phyloP scores from a whole-genome alignment of 1,284 basidiomycete genomes.

The Cutaneotrichosporon mucoides region DNA sequence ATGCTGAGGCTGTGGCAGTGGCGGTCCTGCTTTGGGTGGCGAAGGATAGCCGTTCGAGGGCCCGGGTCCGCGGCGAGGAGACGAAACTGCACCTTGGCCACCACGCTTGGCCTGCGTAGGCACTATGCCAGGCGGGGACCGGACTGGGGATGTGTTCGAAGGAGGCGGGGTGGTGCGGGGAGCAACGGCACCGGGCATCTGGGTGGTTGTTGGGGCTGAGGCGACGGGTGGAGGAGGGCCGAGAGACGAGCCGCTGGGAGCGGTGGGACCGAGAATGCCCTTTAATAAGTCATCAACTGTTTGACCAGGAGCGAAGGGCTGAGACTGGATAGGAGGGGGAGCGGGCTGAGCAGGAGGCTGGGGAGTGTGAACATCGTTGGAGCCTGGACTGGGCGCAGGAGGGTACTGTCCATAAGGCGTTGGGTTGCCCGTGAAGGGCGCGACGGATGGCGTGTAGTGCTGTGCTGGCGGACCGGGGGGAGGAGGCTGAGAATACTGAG shows the following conservation, averaged over 20 bases:
- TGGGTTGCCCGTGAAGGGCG: neutral
- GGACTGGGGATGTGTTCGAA: neutral
- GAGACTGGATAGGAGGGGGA: neutral
- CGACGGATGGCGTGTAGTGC: neutral
- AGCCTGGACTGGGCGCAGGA: neutral
- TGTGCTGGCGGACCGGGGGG: neutral
- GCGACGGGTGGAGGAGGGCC: neutral
- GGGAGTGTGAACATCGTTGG: neutral
- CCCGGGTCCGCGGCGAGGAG: neutral
- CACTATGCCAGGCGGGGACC: neutral
- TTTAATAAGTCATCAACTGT: slow-evolving; percentile 43
- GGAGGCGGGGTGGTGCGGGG: neutral
- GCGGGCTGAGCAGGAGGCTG: slow-evolving; percentile 1
- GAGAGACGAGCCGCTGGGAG: neutral
- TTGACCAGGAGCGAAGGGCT: slow-evolving; percentile 9
- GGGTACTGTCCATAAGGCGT: neutral
- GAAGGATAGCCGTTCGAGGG: neutral
- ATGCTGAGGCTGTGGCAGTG: neutral
- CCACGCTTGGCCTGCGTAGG: neutral
- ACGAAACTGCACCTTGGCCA: neutral
- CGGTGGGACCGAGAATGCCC: slow-evolving; percentile 29
- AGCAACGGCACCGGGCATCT: neutral
- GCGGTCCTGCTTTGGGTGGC: neutral
- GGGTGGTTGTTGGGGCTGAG: neutral
- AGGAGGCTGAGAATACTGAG: neutral